Percentiles rank a stretch among this genome's conserved stretches.
phyloP scores from a whole-genome alignment of 768 basidiomycete species.

The Mycena galericulata region DNA sequence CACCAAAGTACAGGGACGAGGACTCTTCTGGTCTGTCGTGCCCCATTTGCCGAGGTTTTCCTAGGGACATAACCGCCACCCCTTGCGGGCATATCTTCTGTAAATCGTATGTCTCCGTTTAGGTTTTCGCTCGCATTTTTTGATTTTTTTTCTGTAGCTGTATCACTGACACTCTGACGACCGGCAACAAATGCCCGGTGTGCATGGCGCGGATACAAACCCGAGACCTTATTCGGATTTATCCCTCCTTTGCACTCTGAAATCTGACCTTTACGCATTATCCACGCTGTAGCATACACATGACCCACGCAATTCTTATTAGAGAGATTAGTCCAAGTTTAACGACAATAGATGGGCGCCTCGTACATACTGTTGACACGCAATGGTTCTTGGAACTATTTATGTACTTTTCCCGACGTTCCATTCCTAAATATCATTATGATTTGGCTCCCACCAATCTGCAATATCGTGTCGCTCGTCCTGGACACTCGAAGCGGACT shows the following conservation, averaged over 20 bases:
- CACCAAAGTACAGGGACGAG: conserved; percentile 30
- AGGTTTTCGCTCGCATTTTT: neutral
- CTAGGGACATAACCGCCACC: conserved; percentile 45
- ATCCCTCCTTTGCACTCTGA: conserved; percentile 34
- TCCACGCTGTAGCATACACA: conserved; percentile 17
- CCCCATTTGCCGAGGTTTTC: conserved; percentile 47
- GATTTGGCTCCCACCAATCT: too few species aligned
- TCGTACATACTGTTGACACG: neutral
- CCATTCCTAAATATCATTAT: neutral
- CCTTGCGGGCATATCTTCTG: conserved; percentile 47
- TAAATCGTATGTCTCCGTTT: conserved; percentile 24
- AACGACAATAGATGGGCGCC: conserved; percentile 10
- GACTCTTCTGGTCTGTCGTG: conserved; percentile 41
- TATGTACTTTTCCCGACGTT: conserved; percentile 8
- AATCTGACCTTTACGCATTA: conserved; percentile 1
- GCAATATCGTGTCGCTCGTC: too few species aligned
- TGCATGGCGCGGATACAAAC: conserved; percentile 28
- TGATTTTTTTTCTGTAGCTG: conserved; percentile 27
- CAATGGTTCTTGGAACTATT: neutral
- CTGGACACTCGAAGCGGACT: too few species aligned
- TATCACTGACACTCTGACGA: conserved; percentile 23
- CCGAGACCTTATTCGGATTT: conserved; percentile 29
- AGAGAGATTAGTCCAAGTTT: conserved; percentile 8
- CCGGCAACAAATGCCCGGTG: conserved; percentile 34
- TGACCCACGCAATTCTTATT: neutral